A percentile compares a stretch with the other conserved stretches of the same genome.
Evolutionary conservation across 805 yeast genomes (phyloP).

Genomic region (Cyberlindnera suaveolens): DNA sequence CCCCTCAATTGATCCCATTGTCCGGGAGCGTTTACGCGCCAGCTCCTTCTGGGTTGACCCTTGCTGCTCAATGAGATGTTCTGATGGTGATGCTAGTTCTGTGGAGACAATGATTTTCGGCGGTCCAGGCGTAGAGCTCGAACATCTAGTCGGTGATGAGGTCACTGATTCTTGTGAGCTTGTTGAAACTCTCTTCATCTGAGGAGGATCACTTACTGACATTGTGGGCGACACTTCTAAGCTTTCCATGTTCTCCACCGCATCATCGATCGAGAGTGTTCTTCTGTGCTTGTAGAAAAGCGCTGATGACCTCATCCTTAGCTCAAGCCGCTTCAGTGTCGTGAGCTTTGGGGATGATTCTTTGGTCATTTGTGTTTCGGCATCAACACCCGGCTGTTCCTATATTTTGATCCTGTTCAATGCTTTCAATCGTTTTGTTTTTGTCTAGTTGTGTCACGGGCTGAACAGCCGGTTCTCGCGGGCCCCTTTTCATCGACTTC

Average conservation of each 20-base stretch:
- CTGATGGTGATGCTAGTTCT: neutral
- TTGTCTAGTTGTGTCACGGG: neutral
- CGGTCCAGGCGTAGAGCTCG: too few relatives aligned
- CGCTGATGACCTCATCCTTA: neutral
- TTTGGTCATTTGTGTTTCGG: too few relatives aligned
- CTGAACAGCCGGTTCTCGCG: too few relatives aligned
- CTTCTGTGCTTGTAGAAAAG: neutral
- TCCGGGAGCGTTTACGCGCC: conserved; percentile 20
- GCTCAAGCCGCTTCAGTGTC: neutral
- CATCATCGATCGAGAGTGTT: neutral
- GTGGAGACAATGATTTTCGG: too few relatives aligned
- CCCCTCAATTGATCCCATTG: conserved; percentile 22
- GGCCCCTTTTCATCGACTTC: too few relatives aligned
- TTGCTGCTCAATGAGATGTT: neutral
- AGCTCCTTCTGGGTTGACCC: conserved; percentile 7
- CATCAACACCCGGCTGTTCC: too few relatives aligned
- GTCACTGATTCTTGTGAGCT: too few relatives aligned
- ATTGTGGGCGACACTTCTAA: neutral
- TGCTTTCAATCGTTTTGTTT: neutral
- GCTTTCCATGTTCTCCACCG: neutral
- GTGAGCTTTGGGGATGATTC: neutral
- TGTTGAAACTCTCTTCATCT: neutral
- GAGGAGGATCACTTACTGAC: neutral
- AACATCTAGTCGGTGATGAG: too few relatives aligned
- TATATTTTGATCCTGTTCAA: too few relatives aligned